These are phyloP conservation scores for Tremellales sp. DNA, from an alignment of 1,284 basidiomycete genomes.

Conservation along the genomic window DNA sequence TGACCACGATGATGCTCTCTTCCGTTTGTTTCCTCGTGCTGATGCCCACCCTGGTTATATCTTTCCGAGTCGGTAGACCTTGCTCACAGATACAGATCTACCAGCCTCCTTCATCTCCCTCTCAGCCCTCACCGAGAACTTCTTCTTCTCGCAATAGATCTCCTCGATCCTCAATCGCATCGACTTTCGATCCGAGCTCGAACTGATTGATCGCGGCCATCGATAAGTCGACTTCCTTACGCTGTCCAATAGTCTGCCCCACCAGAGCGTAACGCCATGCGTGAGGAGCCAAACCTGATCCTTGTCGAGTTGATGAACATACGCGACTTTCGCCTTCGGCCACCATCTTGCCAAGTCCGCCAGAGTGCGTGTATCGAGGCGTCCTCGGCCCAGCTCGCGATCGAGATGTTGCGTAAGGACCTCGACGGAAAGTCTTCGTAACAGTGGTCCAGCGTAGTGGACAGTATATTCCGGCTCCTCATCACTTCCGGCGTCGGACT, in stretches of 20 bases:
- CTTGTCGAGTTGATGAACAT: background rate
- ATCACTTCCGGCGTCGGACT: background rate
- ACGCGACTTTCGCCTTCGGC: background rate
- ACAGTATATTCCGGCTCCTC: too few relatives aligned
- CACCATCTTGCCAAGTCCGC: background rate
- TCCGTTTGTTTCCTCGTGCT: too few relatives aligned
- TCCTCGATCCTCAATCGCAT: background rate
- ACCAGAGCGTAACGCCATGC: background rate
- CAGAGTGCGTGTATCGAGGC: background rate
- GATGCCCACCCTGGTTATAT: too few relatives aligned
- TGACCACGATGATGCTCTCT: too few relatives aligned
- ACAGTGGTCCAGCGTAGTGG: too few relatives aligned
- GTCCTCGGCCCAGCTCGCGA: background rate
- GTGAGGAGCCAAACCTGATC: background rate
- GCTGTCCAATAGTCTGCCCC: background rate
- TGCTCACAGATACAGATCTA: too few relatives aligned
- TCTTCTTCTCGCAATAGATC: background rate
- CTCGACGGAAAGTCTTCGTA: too few relatives aligned
- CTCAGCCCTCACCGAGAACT: background rate
- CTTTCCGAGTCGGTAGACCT: too few relatives aligned
- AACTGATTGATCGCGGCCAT: too few relatives aligned
- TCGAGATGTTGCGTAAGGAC: too few relatives aligned
- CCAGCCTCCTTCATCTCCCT: background rate
- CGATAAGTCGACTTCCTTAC: too few relatives aligned
- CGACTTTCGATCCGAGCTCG: background rate